Percentiles rank a stretch among this genome's conserved stretches.
phyloP scores from a whole-genome alignment of 345 rosid genomes.

The Pseudoturritis turrita region DNA sequence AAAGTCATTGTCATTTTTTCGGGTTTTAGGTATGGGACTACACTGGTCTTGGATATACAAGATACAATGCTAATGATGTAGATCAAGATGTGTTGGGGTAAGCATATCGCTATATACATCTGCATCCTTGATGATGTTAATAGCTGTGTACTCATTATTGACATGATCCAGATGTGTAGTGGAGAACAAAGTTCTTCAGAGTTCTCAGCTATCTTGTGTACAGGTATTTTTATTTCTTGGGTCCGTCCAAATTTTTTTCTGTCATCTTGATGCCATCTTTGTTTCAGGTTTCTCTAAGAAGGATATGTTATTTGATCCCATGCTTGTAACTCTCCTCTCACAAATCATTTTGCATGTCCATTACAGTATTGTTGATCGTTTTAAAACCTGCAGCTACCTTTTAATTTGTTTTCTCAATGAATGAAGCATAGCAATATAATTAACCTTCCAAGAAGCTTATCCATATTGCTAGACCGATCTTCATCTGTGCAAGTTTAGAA shows the following conservation, averaged over 20 bases:
- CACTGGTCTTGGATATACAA: constrained; percentile 86
- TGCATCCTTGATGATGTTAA: background rate
- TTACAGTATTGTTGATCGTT: background rate
- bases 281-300: background rate
- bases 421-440: background rate
- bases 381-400: background rate
- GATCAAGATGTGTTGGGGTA: constrained; percentile 77
- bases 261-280: constrained; percentile 5
- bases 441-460: background rate
- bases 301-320: background rate
- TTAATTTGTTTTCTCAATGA: background rate
- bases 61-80: constrained; percentile 74
- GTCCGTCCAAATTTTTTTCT: background rate
- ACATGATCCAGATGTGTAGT: constrained; percentile 70
- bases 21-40: constrained; percentile 87
- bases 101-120: constrained; percentile 18
- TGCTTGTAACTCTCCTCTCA: constrained; percentile 1
- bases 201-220: constrained; percentile 59
- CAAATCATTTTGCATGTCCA: background rate
- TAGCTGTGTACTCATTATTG: constrained; percentile 13
- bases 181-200: constrained; percentile 92
- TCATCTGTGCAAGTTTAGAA: background rate
- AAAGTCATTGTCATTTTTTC: background rate
- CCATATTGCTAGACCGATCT: background rate
- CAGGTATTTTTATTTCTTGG: constrained; percentile 45